These are phyloP conservation scores for Angomonas deanei DNA, from an alignment of 208 protist genomes.

Conservation along the genomic window DNA sequence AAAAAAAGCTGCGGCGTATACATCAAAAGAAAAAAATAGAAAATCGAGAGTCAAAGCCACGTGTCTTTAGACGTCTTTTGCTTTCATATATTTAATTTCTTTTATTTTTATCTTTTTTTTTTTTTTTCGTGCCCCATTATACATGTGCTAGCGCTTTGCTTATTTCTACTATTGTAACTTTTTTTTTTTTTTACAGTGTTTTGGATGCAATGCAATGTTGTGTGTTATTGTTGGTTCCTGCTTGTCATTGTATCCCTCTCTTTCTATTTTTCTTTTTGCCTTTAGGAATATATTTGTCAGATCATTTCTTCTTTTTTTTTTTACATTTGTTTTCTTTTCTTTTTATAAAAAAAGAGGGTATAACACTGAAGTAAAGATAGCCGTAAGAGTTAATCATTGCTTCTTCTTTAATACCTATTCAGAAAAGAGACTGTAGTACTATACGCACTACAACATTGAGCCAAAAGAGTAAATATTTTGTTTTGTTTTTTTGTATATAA, in stretches of 20 bases:
- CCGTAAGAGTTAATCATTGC: no score
- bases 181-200: constrained; percentile 3
- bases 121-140: constrained; percentile 1
- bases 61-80: neutral
- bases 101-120: constrained; percentile 11
- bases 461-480: neutral
- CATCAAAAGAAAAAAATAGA: neutral
- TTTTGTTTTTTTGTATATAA: neutral
- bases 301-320: constrained; percentile 9
- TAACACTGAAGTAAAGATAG: no score
- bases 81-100: constrained; percentile 9
- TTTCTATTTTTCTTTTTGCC: constrained; percentile 14
- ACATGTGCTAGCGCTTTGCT: neutral
- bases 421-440: no score
- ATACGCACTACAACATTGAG: no score
- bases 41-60: neutral
- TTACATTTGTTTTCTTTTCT: neutral
- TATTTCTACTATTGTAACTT: constrained; percentile 5
- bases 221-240: neutral
- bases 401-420: no score
- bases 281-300: neutral
- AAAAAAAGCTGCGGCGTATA: no score
- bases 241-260: constrained; percentile 8
- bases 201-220: neutral
- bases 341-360: constrained; percentile 1